Percentiles rank a stretch among this genome's conserved stretches.
phyloP scores from a whole-genome alignment of 768 basidiomycete species.

The Agrocybe pediades region DNA sequence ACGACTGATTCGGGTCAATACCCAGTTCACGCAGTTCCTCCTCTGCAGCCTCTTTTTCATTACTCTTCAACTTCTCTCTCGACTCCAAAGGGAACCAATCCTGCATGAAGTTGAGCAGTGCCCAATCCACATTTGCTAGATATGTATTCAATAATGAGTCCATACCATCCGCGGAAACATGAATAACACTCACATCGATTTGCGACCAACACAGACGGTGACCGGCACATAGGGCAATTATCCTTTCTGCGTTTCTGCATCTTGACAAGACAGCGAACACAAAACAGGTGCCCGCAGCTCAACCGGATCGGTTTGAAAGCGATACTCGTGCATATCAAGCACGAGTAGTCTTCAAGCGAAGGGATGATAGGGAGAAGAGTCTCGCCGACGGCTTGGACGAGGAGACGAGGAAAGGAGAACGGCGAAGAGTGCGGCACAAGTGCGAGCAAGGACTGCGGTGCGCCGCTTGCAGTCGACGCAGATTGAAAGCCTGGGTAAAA shows the following conservation, averaged over 20 bases:
- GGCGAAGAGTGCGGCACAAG: conserved; percentile 17
- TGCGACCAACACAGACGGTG: conserved; percentile 74
- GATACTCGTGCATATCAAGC: conserved; percentile 85
- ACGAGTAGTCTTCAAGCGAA: conserved; percentile 81
- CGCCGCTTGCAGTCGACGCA: conserved; percentile 15
- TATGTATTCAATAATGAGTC: background rate
- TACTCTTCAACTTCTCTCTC: conserved; percentile 68
- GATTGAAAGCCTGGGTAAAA: conserved; percentile 50
- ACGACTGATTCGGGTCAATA: conserved; percentile 45
- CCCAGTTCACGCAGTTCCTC: conserved; percentile 74
- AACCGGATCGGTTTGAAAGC: conserved; percentile 93
- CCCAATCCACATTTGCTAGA: conserved; percentile 78
- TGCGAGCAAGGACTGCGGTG: conserved; percentile 15
- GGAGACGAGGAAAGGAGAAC: conserved; percentile 36
- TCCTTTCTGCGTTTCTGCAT: conserved; percentile 82
- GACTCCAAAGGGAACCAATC: conserved; percentile 92
- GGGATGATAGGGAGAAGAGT: conserved; percentile 82
- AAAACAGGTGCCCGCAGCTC: conserved; percentile 77
- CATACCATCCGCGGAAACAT: conserved; percentile 1
- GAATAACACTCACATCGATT: conserved; percentile 60
- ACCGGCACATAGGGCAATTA: conserved; percentile 85
- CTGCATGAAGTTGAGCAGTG: conserved; percentile 81
- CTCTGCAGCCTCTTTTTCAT: conserved; percentile 70
- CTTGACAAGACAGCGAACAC: conserved; percentile 82
- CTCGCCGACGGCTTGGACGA: conserved; percentile 83